These are phyloP conservation scores for Sequoia sempervirens DNA, from an alignment of 75 land plant species.

Conservation along the genomic window DNA sequence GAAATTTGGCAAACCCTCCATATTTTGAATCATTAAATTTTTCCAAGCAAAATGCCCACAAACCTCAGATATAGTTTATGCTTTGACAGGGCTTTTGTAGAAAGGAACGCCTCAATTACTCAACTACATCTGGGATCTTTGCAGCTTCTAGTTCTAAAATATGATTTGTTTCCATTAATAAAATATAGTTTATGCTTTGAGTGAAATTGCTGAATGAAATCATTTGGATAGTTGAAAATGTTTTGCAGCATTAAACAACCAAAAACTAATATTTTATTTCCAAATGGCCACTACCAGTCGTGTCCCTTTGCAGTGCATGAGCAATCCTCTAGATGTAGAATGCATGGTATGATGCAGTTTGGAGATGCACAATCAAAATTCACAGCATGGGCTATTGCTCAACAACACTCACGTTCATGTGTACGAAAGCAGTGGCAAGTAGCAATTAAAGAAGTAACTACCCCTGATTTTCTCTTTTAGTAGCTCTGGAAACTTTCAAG, in stretches of 20 bases:
- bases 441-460: conserved; percentile 56
- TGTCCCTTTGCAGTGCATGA: conserved; percentile 31
- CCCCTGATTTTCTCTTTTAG: conserved; percentile 53
- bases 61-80: no score
- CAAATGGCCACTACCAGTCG: conserved; percentile 50
- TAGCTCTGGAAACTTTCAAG: conserved; percentile 21
- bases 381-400: conserved; percentile 69
- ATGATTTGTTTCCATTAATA: no score
- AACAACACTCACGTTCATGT: conserved; percentile 50
- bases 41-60: conserved; percentile 29
- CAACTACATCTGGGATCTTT: no score
- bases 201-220: no score
- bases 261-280: conserved; percentile 56
- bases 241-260: conserved; percentile 87
- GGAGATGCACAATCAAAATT: conserved; percentile 37
- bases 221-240: conserved; percentile 28
- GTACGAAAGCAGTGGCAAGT: conserved; percentile 47
- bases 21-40: conserved; percentile 64
- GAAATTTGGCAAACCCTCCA: conserved; percentile 99
- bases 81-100: no score
- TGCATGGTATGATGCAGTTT: conserved; percentile 56
- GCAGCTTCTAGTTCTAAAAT: no score
- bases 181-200: no score
- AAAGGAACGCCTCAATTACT: no score
- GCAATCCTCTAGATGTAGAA: conserved; percentile 69